Evolutionary conservation across 129 eudicot genomes (phyloP).

Genomic region (Helianthus annuus): DNA sequence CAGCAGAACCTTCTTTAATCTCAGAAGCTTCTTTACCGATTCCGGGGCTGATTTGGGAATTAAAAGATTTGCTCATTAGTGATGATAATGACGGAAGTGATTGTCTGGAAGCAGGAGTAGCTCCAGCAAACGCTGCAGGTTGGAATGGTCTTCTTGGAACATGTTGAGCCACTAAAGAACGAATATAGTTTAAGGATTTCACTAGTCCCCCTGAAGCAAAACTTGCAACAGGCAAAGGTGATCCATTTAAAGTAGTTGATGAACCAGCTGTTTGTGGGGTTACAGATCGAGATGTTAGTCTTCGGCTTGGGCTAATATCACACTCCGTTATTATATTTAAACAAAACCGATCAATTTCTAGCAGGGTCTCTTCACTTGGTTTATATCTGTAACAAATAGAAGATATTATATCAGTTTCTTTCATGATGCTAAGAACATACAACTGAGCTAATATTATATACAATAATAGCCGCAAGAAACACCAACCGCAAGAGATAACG

Average conservation of each 20-base stretch:
- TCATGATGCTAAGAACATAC: not conserved
- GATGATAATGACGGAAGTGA: constrained; percentile 91
- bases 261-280: constrained; percentile 57
- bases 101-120: constrained; percentile 74
- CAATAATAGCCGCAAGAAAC: constrained; percentile 8
- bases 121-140: constrained; percentile 91
- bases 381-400: constrained; percentile 68
- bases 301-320: constrained; percentile 65
- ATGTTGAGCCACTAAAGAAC: constrained; percentile 87
- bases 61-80: constrained; percentile 85
- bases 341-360: constrained; percentile 85
- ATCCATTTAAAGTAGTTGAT: constrained; percentile 43
- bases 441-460: constrained; percentile 1
- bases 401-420: constrained; percentile 23
- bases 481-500: constrained; percentile 70
- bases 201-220: constrained; percentile 89
- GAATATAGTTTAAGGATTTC: constrained; percentile 83
- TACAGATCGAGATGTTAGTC: constrained; percentile 62
- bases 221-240: constrained; percentile 88
- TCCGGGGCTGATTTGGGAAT: constrained; percentile 81
- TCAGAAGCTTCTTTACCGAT: constrained; percentile 67
- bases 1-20: constrained; percentile 64
- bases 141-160: constrained; percentile 88
- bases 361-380: constrained; percentile 90
- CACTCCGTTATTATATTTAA: constrained; percentile 75